Evolutionary conservation across 495 filamentous ascomycete species (phyloP), one percentile per base, ranked within the genome.

Genomic region (Hyaloscypha finlandica): DNA sequence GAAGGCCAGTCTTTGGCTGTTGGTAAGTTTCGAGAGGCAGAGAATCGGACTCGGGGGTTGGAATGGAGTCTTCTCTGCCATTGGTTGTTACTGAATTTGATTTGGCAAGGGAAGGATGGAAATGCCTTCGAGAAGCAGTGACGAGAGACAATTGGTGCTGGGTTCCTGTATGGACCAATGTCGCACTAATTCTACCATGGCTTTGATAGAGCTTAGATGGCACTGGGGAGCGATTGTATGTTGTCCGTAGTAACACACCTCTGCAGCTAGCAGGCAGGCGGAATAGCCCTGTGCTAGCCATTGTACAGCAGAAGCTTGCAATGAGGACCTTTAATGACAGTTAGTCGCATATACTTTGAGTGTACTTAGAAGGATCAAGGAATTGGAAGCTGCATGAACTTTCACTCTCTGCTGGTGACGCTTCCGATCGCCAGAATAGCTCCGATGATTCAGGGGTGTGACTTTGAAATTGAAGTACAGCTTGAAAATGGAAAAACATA

Each of bases 1-100:
- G 78, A 22, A 97, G 75, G 56, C 94, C 94, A 6, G 85, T 90
- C 25, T 81, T 86, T 6, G 94, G 94, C 6, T 88, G 85, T 30
- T 76, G 74, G 75, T 97, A 97, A 37, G 58, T 48, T 6, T 20
- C 19, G 20, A n/a, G 35, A 48, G 22, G 35, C 48, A 29, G 59
- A 48, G 59, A 29, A 20, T 59, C 32, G 29, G 74, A 64, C 31
- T 35, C 20, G n/a, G 63, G 33, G 33, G 30, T 32, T 8, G 30
- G 31, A 45, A 25, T 60, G 6, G 55, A 2, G 39, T 9, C 30
- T 61, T 32, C 16, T 16, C 22, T 63, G 16, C 58, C n/a, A n/a
- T 11, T 30, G 20, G 9, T 8, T 64, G 39, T 16, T 3, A 14
- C 25, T 58, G 58, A 35, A 54, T 45, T 54, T 30, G 53, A 25